Conservation (phyloP, 176 grass and related monocot species). For the Canna indica region DNA sequence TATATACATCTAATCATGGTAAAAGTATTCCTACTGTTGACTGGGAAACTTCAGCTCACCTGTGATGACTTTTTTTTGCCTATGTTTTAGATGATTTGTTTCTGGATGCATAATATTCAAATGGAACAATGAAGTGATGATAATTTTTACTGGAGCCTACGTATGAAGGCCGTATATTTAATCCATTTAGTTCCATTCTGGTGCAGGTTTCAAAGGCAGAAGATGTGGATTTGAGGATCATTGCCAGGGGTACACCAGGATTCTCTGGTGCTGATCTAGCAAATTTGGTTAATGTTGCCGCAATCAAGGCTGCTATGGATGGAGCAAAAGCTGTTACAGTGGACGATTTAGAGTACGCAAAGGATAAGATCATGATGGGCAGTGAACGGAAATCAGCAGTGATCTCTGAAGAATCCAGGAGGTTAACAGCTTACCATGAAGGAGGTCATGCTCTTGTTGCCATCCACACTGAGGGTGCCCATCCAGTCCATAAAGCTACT, state of each 20-base stretch:
- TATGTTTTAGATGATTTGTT: too few relatives aligned
- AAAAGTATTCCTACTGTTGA: too few relatives aligned
- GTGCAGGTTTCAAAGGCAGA: conserved; percentile 63
- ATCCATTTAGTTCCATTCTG: not conserved
- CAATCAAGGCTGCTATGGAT: conserved; percentile 91
- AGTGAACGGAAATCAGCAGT: conserved; percentile 89
- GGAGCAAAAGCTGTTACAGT: conserved; percentile 76
- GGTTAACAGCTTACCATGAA: conserved; percentile 85
- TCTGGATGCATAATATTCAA: not conserved
- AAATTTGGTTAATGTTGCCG: conserved; percentile 87
- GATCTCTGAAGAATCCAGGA: conserved; percentile 68
- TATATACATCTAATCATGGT: too few relatives aligned
- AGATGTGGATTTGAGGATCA: conserved; percentile 86
- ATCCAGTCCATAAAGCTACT: conserved; percentile 84
- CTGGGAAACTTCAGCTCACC: too few relatives aligned
- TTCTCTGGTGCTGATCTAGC: conserved; percentile 97
- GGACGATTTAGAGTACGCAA: conserved; percentile 83
- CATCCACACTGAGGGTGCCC: conserved; percentile 80
- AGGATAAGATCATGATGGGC: conserved; percentile 94
- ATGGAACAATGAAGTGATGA: not conserved
- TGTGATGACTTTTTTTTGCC: too few relatives aligned
- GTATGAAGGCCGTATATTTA: not conserved
- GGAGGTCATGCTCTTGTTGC: conserved; percentile 94
- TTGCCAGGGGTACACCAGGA: conserved; percentile 87
- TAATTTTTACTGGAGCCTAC: not conserved